Evolutionary conservation across 768 basidiomycete species (phyloP).

Genomic region (Cyclocybe aegerita): DNA sequence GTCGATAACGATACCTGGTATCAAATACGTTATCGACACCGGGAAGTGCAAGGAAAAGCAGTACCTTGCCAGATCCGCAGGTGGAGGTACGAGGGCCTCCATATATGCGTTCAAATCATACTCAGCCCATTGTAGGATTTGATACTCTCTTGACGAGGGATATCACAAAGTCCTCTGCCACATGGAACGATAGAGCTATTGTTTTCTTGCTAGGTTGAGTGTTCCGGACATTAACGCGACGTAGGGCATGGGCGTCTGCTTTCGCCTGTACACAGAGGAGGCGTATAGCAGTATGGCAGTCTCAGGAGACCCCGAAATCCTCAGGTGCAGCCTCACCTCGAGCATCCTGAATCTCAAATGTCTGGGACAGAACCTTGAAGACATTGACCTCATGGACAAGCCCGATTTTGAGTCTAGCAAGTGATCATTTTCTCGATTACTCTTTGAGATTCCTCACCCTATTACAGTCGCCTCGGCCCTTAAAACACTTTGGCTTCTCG

Average conservation of each 20-base stretch:
- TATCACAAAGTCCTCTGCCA: conserved; percentile 88
- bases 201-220: background rate
- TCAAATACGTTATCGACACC: conserved; percentile 94
- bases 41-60: conserved; percentile 96
- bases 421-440: conserved; percentile 23
- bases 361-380: conserved; percentile 75
- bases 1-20: conserved; percentile 94
- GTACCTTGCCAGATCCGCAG: conserved; percentile 66
- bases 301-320: conserved; percentile 85
- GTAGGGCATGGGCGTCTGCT: conserved; percentile 83
- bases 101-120: background rate
- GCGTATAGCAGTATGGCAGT: conserved; percentile 65
- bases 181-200: conserved; percentile 87
- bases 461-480: conserved; percentile 59
- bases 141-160: conserved; percentile 82
- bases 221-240: background rate
- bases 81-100: conserved; percentile 50
- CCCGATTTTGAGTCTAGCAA: conserved; percentile 75
- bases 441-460: background rate
- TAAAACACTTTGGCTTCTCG: conserved; percentile 74
- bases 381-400: conserved; percentile 86
- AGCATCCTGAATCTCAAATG: conserved; percentile 86
- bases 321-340: conserved; percentile 80
- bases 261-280: conserved; percentile 87
- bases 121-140: conserved; percentile 55